phyloP scores from a whole-genome alignment of 768 basidiomycete genomes.

The Atractiella rhizophila region DNA sequence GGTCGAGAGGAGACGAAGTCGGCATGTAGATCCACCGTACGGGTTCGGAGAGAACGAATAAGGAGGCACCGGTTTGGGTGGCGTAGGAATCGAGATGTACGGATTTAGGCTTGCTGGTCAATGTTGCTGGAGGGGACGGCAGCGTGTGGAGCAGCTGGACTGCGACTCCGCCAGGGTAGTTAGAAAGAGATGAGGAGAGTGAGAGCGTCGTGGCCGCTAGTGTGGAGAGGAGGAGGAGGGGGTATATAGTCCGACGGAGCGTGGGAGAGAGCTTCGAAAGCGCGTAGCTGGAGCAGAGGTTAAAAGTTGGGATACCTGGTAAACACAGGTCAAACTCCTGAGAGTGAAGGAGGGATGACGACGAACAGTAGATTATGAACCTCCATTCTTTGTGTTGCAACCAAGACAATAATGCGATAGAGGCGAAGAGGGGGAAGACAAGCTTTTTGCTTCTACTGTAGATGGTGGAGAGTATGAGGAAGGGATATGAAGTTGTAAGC shows the following conservation, averaged over 20 bases:
- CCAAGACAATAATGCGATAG: slow-evolving; percentile 40
- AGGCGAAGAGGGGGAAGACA: slow-evolving; percentile 30
- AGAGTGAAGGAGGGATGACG: slow-evolving; percentile 37
- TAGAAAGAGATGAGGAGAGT: slow-evolving; percentile 36
- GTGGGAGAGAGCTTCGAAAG: slow-evolving; percentile 1
- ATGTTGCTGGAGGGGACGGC: not conserved
- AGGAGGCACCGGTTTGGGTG: slow-evolving; percentile 67
- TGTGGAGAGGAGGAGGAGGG: slow-evolving; percentile 32
- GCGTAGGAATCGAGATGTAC: slow-evolving; percentile 65
- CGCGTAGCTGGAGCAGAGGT: not conserved
- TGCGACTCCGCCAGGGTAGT: slow-evolving; percentile 76
- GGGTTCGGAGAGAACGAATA: slow-evolving; percentile 41
- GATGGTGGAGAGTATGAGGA: slow-evolving; percentile 30
- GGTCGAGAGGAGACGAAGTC: slow-evolving; percentile 9
- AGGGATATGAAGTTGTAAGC: slow-evolving; percentile 36
- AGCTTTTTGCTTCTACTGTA: slow-evolving; percentile 32
- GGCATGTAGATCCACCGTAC: slow-evolving; percentile 6
- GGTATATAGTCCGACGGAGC: slow-evolving; percentile 20
- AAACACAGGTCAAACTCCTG: slow-evolving; percentile 14
- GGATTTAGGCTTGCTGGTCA: slow-evolving; percentile 14
- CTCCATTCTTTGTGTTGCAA: slow-evolving; percentile 95
- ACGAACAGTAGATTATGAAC: slow-evolving; percentile 75
- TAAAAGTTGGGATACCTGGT: not conserved
- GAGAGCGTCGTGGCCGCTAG: slow-evolving; percentile 30
- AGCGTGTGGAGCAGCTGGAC: slow-evolving; percentile 34